A percentile compares a stretch with the other conserved stretches of the same genome.
Conservation (phyloP, 208 protist species). For the Leishmania guyanensis region DNA sequence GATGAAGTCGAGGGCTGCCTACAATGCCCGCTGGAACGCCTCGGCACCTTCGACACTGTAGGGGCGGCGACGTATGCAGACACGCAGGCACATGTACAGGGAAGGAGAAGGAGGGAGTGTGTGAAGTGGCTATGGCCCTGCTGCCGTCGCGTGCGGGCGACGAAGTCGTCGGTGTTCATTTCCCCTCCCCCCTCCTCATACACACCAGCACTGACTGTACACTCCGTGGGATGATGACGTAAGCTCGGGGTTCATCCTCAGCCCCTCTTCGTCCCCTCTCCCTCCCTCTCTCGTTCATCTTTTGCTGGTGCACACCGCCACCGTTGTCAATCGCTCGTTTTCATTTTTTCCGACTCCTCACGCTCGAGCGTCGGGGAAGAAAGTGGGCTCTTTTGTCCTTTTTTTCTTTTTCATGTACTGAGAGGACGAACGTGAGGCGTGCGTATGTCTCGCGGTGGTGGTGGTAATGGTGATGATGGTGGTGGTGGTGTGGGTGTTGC, state of each 20-base stretch:
- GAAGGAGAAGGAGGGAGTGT: neutral
- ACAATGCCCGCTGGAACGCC: constrained; percentile 49
- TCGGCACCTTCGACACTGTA: constrained; percentile 8
- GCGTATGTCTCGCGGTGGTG: too few species aligned
- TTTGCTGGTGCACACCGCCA: neutral
- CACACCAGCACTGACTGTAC: neutral
- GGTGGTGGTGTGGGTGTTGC: too few species aligned
- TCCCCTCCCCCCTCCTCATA: neutral
- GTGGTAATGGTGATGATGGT: too few species aligned
- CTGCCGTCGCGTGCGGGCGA: neutral
- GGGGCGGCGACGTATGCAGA: neutral
- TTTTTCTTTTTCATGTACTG: neutral
- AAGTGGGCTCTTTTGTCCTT: constrained; percentile 1
- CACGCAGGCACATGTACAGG: neutral
- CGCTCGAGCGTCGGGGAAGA: neutral
- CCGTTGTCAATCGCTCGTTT: constrained; percentile 6
- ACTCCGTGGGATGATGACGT: too few species aligned
- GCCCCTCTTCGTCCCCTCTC: neutral
- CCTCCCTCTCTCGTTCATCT: neutral
- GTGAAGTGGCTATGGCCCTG: neutral
- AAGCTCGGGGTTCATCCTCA: too few species aligned
- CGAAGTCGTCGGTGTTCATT: neutral
- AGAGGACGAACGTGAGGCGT: neutral
- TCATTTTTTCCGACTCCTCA: neutral
- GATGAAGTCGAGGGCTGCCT: constrained; percentile 52